These are phyloP conservation scores for Pestalotiopsis sp. DNA, from an alignment of 2,329 filamentous ascomycete genomes.

Conservation along the genomic window DNA sequence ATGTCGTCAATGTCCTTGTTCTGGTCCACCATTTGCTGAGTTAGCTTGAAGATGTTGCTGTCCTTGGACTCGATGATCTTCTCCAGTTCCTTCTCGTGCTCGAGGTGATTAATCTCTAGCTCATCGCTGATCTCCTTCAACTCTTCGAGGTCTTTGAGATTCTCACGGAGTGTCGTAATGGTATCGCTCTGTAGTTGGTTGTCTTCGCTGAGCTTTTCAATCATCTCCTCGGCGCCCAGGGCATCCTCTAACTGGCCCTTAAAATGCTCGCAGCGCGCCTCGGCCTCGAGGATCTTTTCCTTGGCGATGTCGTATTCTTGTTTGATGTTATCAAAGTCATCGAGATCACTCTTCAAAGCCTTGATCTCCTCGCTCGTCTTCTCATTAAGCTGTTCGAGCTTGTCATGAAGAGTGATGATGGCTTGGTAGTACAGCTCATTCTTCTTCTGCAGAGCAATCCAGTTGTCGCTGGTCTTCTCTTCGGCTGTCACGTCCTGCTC, in stretches of 20 bases:
- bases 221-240: conserved; percentile 87
- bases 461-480: conserved; percentile 83
- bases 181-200: conserved; percentile 84
- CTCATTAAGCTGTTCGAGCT: conserved; percentile 82
- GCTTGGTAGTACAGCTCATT: conserved; percentile 89
- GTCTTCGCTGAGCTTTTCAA: conserved; percentile 86
- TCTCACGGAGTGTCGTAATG: conserved; percentile 79
- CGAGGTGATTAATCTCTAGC: conserved; percentile 88
- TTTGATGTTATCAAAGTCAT: conserved; percentile 68
- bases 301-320: conserved; percentile 71
- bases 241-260: conserved; percentile 90
- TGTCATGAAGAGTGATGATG: conserved; percentile 79
- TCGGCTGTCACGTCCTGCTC: conserved; percentile 85
- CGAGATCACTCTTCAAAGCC: conserved; percentile 72
- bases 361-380: conserved; percentile 78
- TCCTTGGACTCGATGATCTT: conserved; percentile 92
- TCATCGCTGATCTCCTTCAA: conserved; percentile 94
- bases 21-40: conserved; percentile 72
- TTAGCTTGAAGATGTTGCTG: conserved; percentile 79
- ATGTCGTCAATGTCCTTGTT: conserved; percentile 82
- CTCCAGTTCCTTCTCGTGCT: conserved; percentile 92
- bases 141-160: conserved; percentile 85
- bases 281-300: conserved; percentile 72
- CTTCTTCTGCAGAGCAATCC: conserved; percentile 88
- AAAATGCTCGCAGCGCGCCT: conserved; percentile 81